Base-by-base conservation (phyloP, 2,329 filamentous ascomycete genomes). In the Pyricularia sp. region DNA sequence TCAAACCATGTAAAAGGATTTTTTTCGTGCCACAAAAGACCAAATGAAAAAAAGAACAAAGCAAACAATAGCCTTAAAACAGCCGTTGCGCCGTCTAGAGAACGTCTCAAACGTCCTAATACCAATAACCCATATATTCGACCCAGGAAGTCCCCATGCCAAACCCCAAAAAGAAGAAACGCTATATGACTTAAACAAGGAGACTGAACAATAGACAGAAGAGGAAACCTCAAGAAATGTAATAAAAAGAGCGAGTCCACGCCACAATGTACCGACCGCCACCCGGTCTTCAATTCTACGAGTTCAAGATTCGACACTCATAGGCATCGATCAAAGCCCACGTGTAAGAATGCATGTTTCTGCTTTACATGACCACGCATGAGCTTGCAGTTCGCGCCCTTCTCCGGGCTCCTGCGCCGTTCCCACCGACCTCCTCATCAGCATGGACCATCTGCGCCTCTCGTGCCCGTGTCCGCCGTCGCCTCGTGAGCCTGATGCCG, bases 361-460 rank as follows among this genome's bases (percentile, higher is more conserved):
- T 55, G 42, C 42, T 61, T 59, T 17, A 61, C 58, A 61, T 61
- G 23, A 61, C 58, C 26, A 26, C 58, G 23, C 58, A 61, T 25
- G 58, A 61, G 58, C 58, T 61, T 61, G 58, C 58, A 61, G 58
- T 61, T 23, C n/a, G 58, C 11, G 58, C 58, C 58, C 58, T 61
- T 28, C 58, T 61, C 23, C 58, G 26, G 23, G 23, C 11, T 30
- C n/a, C 65, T 55, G 23, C 65, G 10, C 26, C 31, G 26, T 80
- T 81, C 7, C 80, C 87, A 14, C 86, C 90, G 64, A 92, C 92
- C 72, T 93, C 91, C 76, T 97, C 93, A 73, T 92, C 88, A 65
- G 91, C 89, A 78, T 95, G 92, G 72, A 92, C 83, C 76, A 90
- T 84, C 76, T 93, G 90, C 5, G 93, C 93, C 77, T 97, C 92